Evolutionary conservation across 148 eudicot species (phyloP).

Genomic region (Camellia sinensis): DNA sequence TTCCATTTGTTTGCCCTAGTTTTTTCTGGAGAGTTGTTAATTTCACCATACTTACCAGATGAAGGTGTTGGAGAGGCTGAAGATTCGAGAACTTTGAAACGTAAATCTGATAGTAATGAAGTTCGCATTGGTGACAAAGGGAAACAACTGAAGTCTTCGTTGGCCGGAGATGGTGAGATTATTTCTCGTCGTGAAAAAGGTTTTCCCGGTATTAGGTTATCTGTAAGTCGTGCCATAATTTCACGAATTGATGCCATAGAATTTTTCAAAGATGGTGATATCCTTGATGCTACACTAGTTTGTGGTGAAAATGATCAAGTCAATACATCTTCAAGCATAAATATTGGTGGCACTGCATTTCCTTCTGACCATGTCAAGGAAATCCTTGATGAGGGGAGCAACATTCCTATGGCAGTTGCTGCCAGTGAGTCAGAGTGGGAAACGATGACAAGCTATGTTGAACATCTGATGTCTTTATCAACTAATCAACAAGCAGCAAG

Average conservation of each 20-base stretch:
- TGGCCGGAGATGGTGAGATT: slow-evolving; percentile 55
- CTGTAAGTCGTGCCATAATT: slow-evolving; percentile 47
- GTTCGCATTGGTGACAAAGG: slow-evolving; percentile 20
- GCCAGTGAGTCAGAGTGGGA: slow-evolving; percentile 72
- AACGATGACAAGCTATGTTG: slow-evolving; percentile 55
- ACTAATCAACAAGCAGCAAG: slow-evolving; percentile 25
- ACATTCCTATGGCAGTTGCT: slow-evolving; percentile 25
- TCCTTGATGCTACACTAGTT: slow-evolving; percentile 2
- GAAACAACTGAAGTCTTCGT: slow-evolving; percentile 47
- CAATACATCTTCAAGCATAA: slow-evolving; percentile 30
- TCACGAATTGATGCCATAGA: slow-evolving; percentile 40
- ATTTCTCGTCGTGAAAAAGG: slow-evolving; percentile 79
- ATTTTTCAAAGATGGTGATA: slow-evolving; percentile 39
- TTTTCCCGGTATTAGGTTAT: slow-evolving; percentile 81
- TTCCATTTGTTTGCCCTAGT: slow-evolving; percentile 64
- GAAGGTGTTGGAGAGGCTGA: slow-evolving; percentile 93
- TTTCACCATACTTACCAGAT: slow-evolving; percentile 68
- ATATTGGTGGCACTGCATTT: slow-evolving; percentile 23
- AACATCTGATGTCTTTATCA: slow-evolving; percentile 31
- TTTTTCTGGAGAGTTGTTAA: slow-evolving; percentile 66
- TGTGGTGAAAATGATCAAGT: slow-evolving; percentile 40
- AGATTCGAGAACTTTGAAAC: slow-evolving; percentile 68
- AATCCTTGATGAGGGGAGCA: slow-evolving; percentile 38
- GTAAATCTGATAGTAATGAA: slow-evolving; percentile 50
- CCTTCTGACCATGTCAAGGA: slow-evolving; percentile 35